phyloP scores from a whole-genome alignment of 1,284 basidiomycete species.

The Ceratobasidium sp. region DNA sequence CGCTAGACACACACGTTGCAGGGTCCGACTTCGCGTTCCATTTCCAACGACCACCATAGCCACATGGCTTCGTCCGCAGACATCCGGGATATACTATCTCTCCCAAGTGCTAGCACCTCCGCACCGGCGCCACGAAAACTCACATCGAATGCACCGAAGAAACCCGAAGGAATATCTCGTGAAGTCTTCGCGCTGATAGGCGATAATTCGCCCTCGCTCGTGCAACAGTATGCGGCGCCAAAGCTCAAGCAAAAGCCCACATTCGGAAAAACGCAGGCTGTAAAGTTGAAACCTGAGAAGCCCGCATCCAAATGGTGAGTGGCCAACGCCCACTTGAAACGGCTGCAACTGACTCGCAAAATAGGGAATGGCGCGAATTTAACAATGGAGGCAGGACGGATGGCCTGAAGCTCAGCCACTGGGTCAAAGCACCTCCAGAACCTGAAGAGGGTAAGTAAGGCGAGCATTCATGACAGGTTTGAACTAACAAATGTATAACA shows the following conservation, averaged over 20 bases:
- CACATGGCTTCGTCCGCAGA: slow-evolving; percentile 70
- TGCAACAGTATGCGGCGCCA: slow-evolving; percentile 65
- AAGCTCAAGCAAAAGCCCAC: slow-evolving; percentile 89
- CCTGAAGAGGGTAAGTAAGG: slow-evolving; percentile 62
- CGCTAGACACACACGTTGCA: slow-evolving; percentile 37
- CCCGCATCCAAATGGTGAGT: slow-evolving; percentile 52
- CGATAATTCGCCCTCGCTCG: slow-evolving; percentile 85
- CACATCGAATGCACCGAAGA: slow-evolving; percentile 57
- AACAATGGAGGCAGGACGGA: slow-evolving; percentile 70
- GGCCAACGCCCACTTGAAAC: slow-evolving; percentile 48
- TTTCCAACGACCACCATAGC: slow-evolving; percentile 33
- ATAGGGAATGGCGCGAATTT: slow-evolving; percentile 80
- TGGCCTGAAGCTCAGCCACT: slow-evolving; percentile 70
- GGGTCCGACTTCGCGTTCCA: slow-evolving; percentile 2
- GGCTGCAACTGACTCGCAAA: slow-evolving; percentile 51
- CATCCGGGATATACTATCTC: slow-evolving; percentile 80
- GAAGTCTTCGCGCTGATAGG: slow-evolving; percentile 96
- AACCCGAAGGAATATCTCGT: slow-evolving; percentile 90
- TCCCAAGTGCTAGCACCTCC: slow-evolving; percentile 62
- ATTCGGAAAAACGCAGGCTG: slow-evolving; percentile 56
- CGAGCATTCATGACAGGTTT: slow-evolving; percentile 5
- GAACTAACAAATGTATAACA: slow-evolving; percentile 52
- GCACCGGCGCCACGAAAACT: slow-evolving; percentile 55
- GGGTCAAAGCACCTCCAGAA: slow-evolving; percentile 71
- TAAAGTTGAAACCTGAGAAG: slow-evolving; percentile 29